These are phyloP conservation scores for Moesziomyces sp. DNA, from an alignment of 1,284 basidiomycete genomes.

Conservation along the genomic window DNA sequence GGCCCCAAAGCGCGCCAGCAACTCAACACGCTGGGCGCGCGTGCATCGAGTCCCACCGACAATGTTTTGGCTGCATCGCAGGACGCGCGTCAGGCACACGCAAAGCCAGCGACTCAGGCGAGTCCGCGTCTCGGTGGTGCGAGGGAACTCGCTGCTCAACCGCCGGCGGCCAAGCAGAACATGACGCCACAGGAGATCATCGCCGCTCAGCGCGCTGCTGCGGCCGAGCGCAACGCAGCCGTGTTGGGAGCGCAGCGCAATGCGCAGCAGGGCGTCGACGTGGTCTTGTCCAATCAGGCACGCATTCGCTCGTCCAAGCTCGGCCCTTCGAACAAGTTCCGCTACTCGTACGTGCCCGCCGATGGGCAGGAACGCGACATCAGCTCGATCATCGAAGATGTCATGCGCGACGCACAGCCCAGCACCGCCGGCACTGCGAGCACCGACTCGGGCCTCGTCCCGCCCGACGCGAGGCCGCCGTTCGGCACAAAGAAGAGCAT, in stretches of 20 bases:
- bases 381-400: constrained; percentile 88
- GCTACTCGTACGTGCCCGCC: constrained; percentile 90
- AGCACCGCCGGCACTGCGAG: background rate
- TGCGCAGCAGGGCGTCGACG: constrained; percentile 83
- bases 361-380: constrained; percentile 86
- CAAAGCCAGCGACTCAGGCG: background rate
- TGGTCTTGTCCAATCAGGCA: constrained; percentile 82
- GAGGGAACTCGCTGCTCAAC: constrained; percentile 9
- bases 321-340: constrained; percentile 76
- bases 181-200: constrained; percentile 86
- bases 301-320: constrained; percentile 82
- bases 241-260: constrained; percentile 86
- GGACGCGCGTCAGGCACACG: constrained; percentile 53
- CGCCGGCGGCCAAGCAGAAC: constrained; percentile 1
- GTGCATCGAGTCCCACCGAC: constrained; percentile 51
- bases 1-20: constrained; percentile 18
- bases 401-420: constrained; percentile 59
- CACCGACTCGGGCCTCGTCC: constrained; percentile 8
- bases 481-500: constrained; percentile 34
- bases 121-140: constrained; percentile 24
- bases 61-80: constrained; percentile 69
- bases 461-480: constrained; percentile 18
- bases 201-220: constrained; percentile 86
- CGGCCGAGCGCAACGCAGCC: constrained; percentile 84
- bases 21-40: constrained; percentile 11